Evolutionary conservation across 306 rosid species (phyloP), one percentile per base, ranked within the genome.

Genomic region (Castanea sativa): DNA sequence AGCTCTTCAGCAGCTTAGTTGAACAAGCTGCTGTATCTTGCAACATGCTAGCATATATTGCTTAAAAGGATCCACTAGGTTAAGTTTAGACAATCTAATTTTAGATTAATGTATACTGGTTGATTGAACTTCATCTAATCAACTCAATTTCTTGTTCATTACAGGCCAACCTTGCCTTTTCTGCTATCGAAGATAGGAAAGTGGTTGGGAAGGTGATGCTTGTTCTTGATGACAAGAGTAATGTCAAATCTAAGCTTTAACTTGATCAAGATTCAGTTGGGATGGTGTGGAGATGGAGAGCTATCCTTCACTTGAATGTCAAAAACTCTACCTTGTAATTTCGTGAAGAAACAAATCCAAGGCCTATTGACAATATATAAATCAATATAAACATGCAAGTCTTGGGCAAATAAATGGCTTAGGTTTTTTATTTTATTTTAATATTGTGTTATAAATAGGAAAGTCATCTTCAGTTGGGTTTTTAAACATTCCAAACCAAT

Each of bases 161-260:
- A 53, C 96, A 95, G 99, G 98, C 94, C 84, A 82, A 80, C 87
- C 92, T 85, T 0, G 99, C 98, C 33, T 92, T 95, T 83, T 76
- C 94, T 74, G 99, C 96, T 56, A 89, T 95, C 79, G 84, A 61
- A 79, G 94, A 95, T 52, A 88, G 99, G 85, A 93, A 93, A 84
- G 98, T 59, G 58, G 89, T 93, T 55, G 97, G 99, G 67, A 95
- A 95, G 89, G 96, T 92, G 83, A 89, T 91, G 94, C 69, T 95
- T 69, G 91, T 88, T 65, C 86, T 90, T 55, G 90, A 95, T 49
- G 96, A 74, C 35, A 67, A 77, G 38, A 83, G 82, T 75, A 74
- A 55, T 76, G 61, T 71, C 70, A 84, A 84, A 83, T 89, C 98
- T 55, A 94, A 86, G 88, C 89, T 92, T 53, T 94, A 83, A 85